Evolutionary conservation across 345 rosid genomes (phyloP), one percentile per base, ranked within the genome.

Genomic region (Arabis hirsuta): DNA sequence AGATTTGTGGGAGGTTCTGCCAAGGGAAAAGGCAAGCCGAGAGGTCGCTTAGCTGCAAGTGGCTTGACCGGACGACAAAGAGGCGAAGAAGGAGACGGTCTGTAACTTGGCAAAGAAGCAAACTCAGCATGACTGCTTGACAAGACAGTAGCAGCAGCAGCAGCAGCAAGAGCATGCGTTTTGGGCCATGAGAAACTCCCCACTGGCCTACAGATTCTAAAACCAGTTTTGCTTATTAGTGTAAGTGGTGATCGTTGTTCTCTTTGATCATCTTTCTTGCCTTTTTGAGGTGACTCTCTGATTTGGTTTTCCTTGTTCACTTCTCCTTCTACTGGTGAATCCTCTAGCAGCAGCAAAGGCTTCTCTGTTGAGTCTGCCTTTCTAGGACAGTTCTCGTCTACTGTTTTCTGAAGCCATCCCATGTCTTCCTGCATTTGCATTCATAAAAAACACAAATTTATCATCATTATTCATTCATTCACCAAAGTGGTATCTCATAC

Each of bases 181-280:
- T 77, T 80, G 31, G 97, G 96, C 96, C 93, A 91, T 66, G 88
- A 76, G 79, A 88, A 90, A 60, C 79, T 84, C 62, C 87, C 93
- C 51, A 79, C 82, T 12, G 98, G 98, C 74, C 77, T 90, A 86
- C 96, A 95, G 69, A 91, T 77, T 71, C 83, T 84, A 85, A 95
- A 91, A 50, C 92, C 96, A 62, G 86, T 86, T 80, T 81, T 91
- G 72, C 66, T 60, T 60, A 59, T 60, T 11, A 67, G 62, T 44
- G 73, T 66, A 11, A 58, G 78, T 47, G 71, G 71, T 55, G 85
- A 82, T 78, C 96, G 78, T 64, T 84, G 82, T 69, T 83, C 78
- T 78, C 77, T 80, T 39, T 82, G 74, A 43, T 84, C 82, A 41
- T 74, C 86, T 68, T 76, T 82, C 77, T 81, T 90, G 31, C 63